phyloP scores from a whole-genome alignment of 192 early-diverging fungal species.

The Backusella parvicylindrica region DNA sequence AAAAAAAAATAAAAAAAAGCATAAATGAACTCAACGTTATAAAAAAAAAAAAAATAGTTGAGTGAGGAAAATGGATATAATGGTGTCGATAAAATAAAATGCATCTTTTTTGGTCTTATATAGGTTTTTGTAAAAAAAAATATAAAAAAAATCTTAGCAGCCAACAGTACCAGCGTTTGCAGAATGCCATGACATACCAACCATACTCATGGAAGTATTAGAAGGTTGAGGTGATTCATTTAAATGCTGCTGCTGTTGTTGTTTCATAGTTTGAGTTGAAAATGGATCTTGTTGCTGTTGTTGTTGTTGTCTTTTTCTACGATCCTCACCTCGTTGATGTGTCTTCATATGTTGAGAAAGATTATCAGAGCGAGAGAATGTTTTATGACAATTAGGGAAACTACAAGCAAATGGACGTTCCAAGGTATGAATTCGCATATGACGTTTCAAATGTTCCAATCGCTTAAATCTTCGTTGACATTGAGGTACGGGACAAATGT shows the following conservation, averaged over 20 bases:
- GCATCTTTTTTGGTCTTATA: not conserved
- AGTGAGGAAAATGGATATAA: not conserved
- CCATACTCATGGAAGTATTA: conserved; percentile 5
- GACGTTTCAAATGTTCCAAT: conserved; percentile 73
- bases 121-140: not conserved
- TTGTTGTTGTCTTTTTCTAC: conserved; percentile 13
- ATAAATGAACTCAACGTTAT: not conserved
- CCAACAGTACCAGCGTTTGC: conserved; percentile 17
- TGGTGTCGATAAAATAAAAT: not conserved
- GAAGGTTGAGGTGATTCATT: not conserved
- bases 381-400: conserved; percentile 48
- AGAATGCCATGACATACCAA: conserved; percentile 17
- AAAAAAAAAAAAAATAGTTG: conserved; percentile 8
- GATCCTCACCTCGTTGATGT: conserved; percentile 32
- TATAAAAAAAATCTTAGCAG: conserved; percentile 12
- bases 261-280: not conserved
- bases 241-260: conserved; percentile 10
- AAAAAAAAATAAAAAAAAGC: not conserved
- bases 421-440: conserved; percentile 66
- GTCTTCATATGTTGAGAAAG: conserved; percentile 57
- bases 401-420: conserved; percentile 62
- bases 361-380: conserved; percentile 64
- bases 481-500: conserved; percentile 24
- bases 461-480: conserved; percentile 68
- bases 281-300: not conserved